phyloP scores from a whole-genome alignment of 495 filamentous ascomycete genomes.

The Xeromyces bisporus region DNA sequence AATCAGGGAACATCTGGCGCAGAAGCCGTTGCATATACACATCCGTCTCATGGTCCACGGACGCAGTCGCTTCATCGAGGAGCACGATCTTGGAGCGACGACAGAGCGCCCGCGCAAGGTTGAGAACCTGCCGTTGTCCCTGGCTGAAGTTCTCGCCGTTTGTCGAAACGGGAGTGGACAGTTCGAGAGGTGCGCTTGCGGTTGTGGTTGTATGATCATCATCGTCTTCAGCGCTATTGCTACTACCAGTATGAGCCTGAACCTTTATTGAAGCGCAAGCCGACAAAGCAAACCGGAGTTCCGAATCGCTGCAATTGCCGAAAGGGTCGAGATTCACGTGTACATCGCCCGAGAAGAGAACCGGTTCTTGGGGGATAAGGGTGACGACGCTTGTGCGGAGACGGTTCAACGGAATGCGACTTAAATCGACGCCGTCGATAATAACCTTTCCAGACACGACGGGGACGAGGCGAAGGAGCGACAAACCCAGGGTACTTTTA shows the following conservation, averaged over 20 bases:
- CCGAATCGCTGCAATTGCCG: slow-evolving; percentile 25
- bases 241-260: slow-evolving; percentile 7
- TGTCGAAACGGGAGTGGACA: slow-evolving; percentile 30
- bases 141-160: slow-evolving; percentile 45
- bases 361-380: slow-evolving; percentile 45
- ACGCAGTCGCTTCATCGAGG: slow-evolving; percentile 41
- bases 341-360: slow-evolving; percentile 38
- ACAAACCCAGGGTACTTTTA: slow-evolving; percentile 41
- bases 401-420: slow-evolving; percentile 31
- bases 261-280: slow-evolving; percentile 30
- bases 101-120: slow-evolving; percentile 41
- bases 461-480: slow-evolving; percentile 37
- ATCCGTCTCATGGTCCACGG: slow-evolving; percentile 40
- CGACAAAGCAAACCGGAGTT: slow-evolving; percentile 27
- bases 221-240: background rate
- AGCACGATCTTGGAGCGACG: slow-evolving; percentile 40
- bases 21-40: slow-evolving; percentile 32
- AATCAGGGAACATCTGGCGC: slow-evolving; percentile 15
- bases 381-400: slow-evolving; percentile 41
- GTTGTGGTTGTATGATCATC: background rate
- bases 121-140: slow-evolving; percentile 43
- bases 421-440: slow-evolving; percentile 37
- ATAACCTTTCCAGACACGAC: slow-evolving; percentile 27
- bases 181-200: slow-evolving; percentile 5
- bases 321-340: slow-evolving; percentile 40